Conservation (phyloP, 2,329 filamentous ascomycete species). For the Taxawa tesnikishii region DNA sequence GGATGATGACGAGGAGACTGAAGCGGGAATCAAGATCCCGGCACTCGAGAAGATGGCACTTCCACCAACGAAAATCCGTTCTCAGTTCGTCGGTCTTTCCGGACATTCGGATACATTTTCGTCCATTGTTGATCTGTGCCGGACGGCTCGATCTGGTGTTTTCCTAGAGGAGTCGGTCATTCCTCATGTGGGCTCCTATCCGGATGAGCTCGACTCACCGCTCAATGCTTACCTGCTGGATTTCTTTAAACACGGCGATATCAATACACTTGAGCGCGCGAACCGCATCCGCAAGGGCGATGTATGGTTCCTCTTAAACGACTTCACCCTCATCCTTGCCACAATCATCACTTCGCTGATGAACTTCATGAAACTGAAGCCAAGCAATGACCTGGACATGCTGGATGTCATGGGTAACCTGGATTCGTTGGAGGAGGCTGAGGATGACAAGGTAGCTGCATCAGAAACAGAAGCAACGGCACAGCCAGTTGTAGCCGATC, state of each 20-base stretch:
- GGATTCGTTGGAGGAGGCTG: constrained; percentile 35
- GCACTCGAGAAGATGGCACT: constrained; percentile 11
- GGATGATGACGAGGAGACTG: no score
- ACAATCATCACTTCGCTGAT: constrained; percentile 58
- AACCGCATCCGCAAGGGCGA: constrained; percentile 57
- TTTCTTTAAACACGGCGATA: constrained; percentile 63
- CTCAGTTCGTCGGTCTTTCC: constrained; percentile 60
- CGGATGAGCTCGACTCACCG: constrained; percentile 39
- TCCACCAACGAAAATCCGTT: constrained; percentile 41
- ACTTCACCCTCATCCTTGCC: constrained; percentile 52
- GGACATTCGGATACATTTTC: constrained; percentile 52
- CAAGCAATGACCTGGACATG: constrained; percentile 34
- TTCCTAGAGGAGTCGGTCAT: constrained; percentile 66
- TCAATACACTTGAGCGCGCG: constrained; percentile 45
- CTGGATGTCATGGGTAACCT: constrained; percentile 39
- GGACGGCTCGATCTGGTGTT: constrained; percentile 51
- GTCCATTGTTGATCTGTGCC: constrained; percentile 55
- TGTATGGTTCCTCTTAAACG: constrained; percentile 60
- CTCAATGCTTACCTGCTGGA: constrained; percentile 61
- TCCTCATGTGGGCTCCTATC: constrained; percentile 52
- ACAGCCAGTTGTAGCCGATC: constrained; percentile 15
- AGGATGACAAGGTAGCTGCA: constrained; percentile 26
- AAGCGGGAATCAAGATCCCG: not conserved
- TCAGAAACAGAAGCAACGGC: constrained; percentile 12
- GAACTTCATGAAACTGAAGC: constrained; percentile 41